phyloP scores from a whole-genome alignment of 1,284 basidiomycete genomes.

The Pseudozyma tsukubaensis region DNA sequence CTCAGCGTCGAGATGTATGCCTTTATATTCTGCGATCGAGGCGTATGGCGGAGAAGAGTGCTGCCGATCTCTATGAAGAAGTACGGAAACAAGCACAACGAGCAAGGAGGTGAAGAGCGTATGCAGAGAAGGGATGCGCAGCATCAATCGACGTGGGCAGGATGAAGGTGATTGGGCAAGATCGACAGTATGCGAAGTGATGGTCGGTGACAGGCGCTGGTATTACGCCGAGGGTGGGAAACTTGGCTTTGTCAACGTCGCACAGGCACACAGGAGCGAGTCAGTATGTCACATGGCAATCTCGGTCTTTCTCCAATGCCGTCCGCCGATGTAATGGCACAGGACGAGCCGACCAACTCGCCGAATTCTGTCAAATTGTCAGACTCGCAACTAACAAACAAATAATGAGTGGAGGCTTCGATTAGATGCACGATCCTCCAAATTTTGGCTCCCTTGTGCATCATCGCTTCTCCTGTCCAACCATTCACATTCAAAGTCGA shows the following conservation, averaged over 20 bases:
- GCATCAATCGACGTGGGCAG: constrained; percentile 14
- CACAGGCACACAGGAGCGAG: neutral
- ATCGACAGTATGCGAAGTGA: neutral
- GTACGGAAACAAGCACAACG: constrained; percentile 26
- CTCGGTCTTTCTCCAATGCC: neutral
- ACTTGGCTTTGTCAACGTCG: constrained; percentile 4
- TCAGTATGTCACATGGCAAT: too few relatives aligned
- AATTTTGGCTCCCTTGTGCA: neutral
- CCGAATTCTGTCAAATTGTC: neutral
- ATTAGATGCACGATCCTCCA: neutral
- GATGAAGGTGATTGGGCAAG: neutral
- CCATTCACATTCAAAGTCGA: neutral
- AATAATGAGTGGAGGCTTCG: neutral
- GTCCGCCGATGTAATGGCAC: neutral
- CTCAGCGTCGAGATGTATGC: constrained; percentile 27
- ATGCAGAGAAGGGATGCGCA: constrained; percentile 18
- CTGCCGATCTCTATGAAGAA: constrained; percentile 22
- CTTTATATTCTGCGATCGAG: neutral
- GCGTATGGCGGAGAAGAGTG: neutral
- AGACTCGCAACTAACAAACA: neutral
- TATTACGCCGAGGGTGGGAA: too few relatives aligned
- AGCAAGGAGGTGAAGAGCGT: constrained; percentile 33
- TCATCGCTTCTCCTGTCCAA: neutral
- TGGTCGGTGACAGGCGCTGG: too few relatives aligned
- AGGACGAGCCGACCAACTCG: too few relatives aligned